These are phyloP conservation scores for Aplosporella prunicola DNA, from an alignment of 2,329 filamentous ascomycete species.

Conservation along the genomic window DNA sequence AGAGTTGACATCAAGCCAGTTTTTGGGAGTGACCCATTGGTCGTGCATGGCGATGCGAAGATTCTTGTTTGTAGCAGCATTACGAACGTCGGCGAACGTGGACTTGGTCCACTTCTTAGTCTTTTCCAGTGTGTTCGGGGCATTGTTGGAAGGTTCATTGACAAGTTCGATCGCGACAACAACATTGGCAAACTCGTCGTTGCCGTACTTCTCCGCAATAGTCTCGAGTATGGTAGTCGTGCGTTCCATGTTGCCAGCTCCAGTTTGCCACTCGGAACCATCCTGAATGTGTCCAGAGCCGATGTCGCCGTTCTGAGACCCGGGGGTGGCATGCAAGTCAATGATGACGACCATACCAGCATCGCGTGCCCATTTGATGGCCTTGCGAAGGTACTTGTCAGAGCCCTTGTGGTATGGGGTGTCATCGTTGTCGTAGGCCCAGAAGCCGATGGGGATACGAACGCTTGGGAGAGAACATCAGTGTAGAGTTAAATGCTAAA, in stretches of 20 bases:
- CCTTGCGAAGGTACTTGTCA: constrained; percentile 38
- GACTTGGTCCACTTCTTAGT: constrained; percentile 28
- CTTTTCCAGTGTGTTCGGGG: constrained; percentile 28
- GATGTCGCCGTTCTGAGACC: constrained; percentile 46
- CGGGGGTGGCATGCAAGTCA: constrained; percentile 43
- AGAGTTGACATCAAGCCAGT: constrained; percentile 31
- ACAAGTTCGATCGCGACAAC: constrained; percentile 36
- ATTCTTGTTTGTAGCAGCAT: constrained; percentile 39
- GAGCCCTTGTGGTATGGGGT: constrained; percentile 39
- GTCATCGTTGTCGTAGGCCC: constrained; percentile 38
- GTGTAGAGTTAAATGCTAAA: not conserved
- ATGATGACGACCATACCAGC: constrained; percentile 40
- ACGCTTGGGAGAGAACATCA: constrained; percentile 18
- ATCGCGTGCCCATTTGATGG: constrained; percentile 40
- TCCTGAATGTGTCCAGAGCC: constrained; percentile 22
- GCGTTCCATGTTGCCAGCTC: constrained; percentile 27
- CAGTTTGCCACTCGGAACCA: constrained; percentile 24
- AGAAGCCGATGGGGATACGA: constrained; percentile 46
- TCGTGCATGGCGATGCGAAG: constrained; percentile 45
- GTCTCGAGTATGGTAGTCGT: constrained; percentile 30
- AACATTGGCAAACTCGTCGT: constrained; percentile 29
- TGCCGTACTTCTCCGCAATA: constrained; percentile 33
- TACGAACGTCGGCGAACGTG: constrained; percentile 43
- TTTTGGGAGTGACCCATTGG: constrained; percentile 46
- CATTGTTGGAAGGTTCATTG: constrained; percentile 38